Conservation (phyloP, 441 rosid genomes). For the Isatis lusitanica region DNA sequence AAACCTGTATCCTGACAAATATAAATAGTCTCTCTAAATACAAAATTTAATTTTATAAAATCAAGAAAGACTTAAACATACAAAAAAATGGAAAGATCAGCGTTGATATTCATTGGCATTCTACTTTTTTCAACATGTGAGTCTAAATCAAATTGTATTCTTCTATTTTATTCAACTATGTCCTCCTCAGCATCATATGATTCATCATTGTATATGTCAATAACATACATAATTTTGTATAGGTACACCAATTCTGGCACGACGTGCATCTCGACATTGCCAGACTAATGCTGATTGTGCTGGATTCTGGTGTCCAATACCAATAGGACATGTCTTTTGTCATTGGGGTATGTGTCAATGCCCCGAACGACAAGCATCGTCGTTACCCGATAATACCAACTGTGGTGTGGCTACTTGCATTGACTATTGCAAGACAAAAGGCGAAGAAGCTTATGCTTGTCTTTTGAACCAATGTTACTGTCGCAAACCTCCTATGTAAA, state of each 20-base stretch:
- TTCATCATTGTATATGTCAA: background rate
- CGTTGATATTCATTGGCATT: background rate
- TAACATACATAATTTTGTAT: background rate
- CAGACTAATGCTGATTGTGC: background rate
- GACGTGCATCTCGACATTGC: background rate
- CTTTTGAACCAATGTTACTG: background rate
- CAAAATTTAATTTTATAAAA: background rate
- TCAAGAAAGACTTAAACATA: background rate
- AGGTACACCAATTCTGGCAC: constrained; percentile 4
- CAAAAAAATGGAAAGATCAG: constrained; percentile 22
- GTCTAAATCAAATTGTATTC: background rate
- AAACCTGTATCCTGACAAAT: background rate
- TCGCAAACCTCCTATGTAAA: constrained; percentile 13
- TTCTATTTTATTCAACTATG: background rate
- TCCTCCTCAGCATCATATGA: background rate
- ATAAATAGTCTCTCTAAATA: background rate
- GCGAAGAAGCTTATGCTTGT: background rate
- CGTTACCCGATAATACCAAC: background rate
- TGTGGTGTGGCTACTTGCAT: constrained; percentile 15
- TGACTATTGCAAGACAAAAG: background rate
- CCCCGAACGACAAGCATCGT: background rate
- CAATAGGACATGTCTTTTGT: background rate
- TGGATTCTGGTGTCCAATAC: background rate
- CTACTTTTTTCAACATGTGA: constrained; percentile 16
- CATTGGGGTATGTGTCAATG: background rate